phyloP scores from a whole-genome alignment of 1,139 yeast genomes.

The Pichia terricola region DNA sequence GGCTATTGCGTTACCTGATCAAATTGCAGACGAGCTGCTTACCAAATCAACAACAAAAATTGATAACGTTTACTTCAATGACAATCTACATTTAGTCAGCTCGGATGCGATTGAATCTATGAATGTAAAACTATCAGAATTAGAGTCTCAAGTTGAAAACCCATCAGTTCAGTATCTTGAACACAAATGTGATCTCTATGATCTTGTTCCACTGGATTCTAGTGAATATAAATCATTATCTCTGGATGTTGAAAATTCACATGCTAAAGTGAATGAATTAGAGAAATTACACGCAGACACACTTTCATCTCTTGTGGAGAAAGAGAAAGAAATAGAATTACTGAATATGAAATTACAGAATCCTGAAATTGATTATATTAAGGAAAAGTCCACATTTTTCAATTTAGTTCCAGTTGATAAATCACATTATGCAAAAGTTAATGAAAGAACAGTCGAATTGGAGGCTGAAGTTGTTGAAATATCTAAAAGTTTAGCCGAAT shows the following conservation, averaged over 20 bases:
- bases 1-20: conserved; percentile 2
- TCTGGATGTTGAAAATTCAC: too few species aligned
- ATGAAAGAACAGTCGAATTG: not conserved
- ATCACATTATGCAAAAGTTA: conserved; percentile 13
- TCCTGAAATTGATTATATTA: conserved; percentile 21
- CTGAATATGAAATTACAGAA: not conserved
- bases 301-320: not conserved
- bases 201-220: conserved; percentile 24
- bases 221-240: conserved; percentile 15
- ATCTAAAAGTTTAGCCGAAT: not conserved
- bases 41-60: not conserved
- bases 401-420: not conserved
- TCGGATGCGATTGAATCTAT: conserved; percentile 5
- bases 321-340: not conserved
- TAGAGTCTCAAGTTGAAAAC: conserved; percentile 2
- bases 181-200: conserved; percentile 17
- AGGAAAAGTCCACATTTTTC: not conserved
- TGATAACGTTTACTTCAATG: not conserved
- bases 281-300: not conserved
- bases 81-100: not conserved
- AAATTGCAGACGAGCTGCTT: not conserved
- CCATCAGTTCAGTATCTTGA: conserved; percentile 27
- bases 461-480: not conserved
- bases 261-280: not conserved
- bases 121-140: not conserved